Conservation (phyloP, 306 rosid genomes). For the Castanea sativa region DNA sequence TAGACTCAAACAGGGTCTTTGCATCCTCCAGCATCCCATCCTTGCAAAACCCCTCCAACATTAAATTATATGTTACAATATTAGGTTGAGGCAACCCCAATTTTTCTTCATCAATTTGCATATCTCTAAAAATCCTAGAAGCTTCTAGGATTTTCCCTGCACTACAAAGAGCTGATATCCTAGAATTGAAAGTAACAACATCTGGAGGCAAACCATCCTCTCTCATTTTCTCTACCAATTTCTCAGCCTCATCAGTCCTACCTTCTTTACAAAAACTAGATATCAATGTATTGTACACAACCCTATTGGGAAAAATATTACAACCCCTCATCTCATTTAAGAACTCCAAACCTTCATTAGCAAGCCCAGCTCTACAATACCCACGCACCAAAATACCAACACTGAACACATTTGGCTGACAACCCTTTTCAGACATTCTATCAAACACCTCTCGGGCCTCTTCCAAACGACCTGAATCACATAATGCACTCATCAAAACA, state of each 20-base stretch:
- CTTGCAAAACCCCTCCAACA: conserved; percentile 32
- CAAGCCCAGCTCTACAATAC: conserved; percentile 58
- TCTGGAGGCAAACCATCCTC: conserved; percentile 57
- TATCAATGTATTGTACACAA: conserved; percentile 75
- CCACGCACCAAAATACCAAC: conserved; percentile 80
- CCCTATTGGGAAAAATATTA: conserved; percentile 39
- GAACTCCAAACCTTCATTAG: conserved; percentile 45
- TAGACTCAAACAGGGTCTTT: conserved; percentile 54
- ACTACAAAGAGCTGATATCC: conserved; percentile 82
- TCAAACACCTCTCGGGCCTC: conserved; percentile 70
- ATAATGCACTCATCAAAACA: conserved; percentile 50
- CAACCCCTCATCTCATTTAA: conserved; percentile 33
- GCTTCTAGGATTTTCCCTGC: conserved; percentile 78
- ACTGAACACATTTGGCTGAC: conserved; percentile 67
- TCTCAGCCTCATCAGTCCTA: conserved; percentile 73
- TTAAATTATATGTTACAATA: conserved; percentile 49
- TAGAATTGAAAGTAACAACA: conserved; percentile 82
- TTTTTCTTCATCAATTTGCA: conserved; percentile 63
- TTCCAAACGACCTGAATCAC: conserved; percentile 52
- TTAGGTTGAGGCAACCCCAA: conserved; percentile 85
- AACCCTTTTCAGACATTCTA: conserved; percentile 77
- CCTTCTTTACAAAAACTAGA: conserved; percentile 66
- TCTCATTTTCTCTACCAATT: conserved; percentile 72
- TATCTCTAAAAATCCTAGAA: conserved; percentile 84
- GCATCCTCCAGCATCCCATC: conserved; percentile 79